Conservation (phyloP, 2,329 filamentous ascomycete species). For the Dactylellina haptotyla region DNA sequence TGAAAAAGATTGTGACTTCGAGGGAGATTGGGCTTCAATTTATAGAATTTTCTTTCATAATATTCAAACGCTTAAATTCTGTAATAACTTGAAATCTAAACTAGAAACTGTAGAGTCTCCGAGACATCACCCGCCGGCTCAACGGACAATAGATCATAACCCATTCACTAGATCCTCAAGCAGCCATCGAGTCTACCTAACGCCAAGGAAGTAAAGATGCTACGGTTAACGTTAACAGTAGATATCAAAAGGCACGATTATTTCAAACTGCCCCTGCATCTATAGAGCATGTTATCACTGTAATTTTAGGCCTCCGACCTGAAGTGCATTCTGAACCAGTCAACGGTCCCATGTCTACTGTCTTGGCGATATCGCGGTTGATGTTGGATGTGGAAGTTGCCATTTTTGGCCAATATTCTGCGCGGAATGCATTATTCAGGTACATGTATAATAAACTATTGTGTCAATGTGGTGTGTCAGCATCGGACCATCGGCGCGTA, state of each 20-base stretch:
- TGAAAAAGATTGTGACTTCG: not conserved
- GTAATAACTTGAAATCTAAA: not conserved
- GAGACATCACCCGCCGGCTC: not conserved
- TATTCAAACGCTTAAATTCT: not conserved
- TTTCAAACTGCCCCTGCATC: constrained; percentile 13
- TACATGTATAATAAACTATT: not conserved
- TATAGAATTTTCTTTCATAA: constrained; percentile 13
- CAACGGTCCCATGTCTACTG: constrained; percentile 24
- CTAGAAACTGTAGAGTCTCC: not conserved
- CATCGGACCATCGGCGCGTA: constrained; percentile 18
- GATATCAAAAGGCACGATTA: not conserved
- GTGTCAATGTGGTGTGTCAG: constrained; percentile 22
- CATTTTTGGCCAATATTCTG: constrained; percentile 14
- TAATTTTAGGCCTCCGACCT: constrained; percentile 26
- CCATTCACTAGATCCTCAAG: constrained; percentile 13
- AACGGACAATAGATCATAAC: not conserved
- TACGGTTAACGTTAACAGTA: constrained; percentile 4
- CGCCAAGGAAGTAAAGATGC: constrained; percentile 5
- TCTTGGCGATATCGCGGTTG: constrained; percentile 11
- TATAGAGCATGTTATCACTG: not conserved
- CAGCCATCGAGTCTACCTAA: constrained; percentile 13
- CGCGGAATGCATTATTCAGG: not conserved
- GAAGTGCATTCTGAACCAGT: constrained; percentile 32
- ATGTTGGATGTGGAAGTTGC: constrained; percentile 26
- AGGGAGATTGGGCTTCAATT: constrained; percentile 26